A percentile compares a stretch with the other conserved stretches of the same genome.
Conservation (phyloP, 2,329 filamentous ascomycete genomes). For the Tolypocladium nubicola region DNA sequence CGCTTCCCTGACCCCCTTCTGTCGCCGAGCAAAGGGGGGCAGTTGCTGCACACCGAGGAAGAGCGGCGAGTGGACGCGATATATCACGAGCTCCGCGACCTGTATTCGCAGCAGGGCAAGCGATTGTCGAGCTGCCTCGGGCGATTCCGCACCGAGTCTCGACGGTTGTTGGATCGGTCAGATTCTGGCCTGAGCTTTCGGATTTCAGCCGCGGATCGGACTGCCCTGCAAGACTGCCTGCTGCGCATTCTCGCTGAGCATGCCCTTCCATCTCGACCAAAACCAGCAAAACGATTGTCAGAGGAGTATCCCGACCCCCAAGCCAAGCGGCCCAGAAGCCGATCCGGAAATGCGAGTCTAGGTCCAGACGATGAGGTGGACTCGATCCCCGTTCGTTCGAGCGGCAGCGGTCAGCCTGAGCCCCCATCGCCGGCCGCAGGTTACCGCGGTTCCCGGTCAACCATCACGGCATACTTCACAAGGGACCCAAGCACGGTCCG, state of each 20-base stretch:
- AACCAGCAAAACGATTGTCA: conserved; percentile 11
- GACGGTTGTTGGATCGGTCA: background rate
- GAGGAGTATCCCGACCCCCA: conserved; percentile 9
- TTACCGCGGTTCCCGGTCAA: background rate
- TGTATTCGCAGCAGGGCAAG: conserved; percentile 10
- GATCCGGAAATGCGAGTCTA: background rate
- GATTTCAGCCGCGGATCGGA: conserved; percentile 6
- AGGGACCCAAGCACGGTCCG: background rate
- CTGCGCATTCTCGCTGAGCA: conserved; percentile 7
- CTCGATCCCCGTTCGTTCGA: conserved; percentile 7
- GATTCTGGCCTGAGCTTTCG: background rate
- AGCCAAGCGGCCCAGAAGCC: conserved; percentile 3
- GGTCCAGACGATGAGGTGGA: conserved; percentile 2
- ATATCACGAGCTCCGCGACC: conserved; percentile 9
- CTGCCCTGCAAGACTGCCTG: conserved; percentile 14
- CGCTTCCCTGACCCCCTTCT: conserved; percentile 10
- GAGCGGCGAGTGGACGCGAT: conserved; percentile 12
- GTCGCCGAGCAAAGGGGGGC: conserved; percentile 14
- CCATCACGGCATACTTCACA: background rate
- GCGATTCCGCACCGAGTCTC: conserved; percentile 9
- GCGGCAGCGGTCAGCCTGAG: background rate
- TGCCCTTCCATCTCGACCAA: background rate
- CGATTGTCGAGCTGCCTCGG: conserved; percentile 11
- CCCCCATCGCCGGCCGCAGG: background rate
- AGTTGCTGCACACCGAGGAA: conserved; percentile 10